A percentile compares a stretch with the other conserved stretches of the same genome.
Conservation (phyloP, 805 yeast species). For the Dipodascus albidus region DNA sequence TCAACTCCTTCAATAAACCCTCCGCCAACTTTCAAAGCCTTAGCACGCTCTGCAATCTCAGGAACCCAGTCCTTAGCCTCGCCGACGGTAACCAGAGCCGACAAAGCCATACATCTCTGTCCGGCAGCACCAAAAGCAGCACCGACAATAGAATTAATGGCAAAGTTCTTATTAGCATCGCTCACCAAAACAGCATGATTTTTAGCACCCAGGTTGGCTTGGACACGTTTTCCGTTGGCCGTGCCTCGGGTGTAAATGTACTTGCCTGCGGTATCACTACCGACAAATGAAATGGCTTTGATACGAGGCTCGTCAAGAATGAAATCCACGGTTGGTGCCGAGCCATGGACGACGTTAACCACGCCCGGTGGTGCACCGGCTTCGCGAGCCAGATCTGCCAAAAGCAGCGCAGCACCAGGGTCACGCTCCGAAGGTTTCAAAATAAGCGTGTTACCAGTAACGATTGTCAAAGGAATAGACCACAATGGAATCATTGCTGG, state of each 20-base stretch:
- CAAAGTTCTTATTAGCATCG: conserved; percentile 54
- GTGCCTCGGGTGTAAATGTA: conserved; percentile 58
- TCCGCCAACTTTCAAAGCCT: conserved; percentile 44
- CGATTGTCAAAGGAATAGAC: conserved; percentile 51
- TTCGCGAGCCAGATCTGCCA: conserved; percentile 58
- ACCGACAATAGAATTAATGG: conserved; percentile 55
- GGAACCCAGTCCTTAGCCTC: conserved; percentile 49
- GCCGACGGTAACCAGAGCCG: conserved; percentile 64
- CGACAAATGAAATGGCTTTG: conserved; percentile 69
- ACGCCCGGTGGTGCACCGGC: conserved; percentile 74
- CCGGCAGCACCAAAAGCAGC: conserved; percentile 83
- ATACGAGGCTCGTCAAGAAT: conserved; percentile 61
- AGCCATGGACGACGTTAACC: conserved; percentile 62
- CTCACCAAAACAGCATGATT: conserved; percentile 66
- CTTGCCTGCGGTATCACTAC: conserved; percentile 69
- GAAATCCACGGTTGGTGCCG: conserved; percentile 60
- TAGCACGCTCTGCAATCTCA: conserved; percentile 49
- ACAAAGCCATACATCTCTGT: conserved; percentile 73
- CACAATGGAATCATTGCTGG: conserved; percentile 76
- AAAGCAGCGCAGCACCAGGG: conserved; percentile 70
- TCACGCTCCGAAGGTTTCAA: conserved; percentile 64
- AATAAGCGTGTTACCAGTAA: conserved; percentile 64
- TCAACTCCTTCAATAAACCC: conserved; percentile 56
- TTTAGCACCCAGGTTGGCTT: conserved; percentile 71
- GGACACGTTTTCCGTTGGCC: conserved; percentile 61